Base-by-base conservation (phyloP, 192 early-diverging fungal species). In the Backusella mclennaniae region DNA sequence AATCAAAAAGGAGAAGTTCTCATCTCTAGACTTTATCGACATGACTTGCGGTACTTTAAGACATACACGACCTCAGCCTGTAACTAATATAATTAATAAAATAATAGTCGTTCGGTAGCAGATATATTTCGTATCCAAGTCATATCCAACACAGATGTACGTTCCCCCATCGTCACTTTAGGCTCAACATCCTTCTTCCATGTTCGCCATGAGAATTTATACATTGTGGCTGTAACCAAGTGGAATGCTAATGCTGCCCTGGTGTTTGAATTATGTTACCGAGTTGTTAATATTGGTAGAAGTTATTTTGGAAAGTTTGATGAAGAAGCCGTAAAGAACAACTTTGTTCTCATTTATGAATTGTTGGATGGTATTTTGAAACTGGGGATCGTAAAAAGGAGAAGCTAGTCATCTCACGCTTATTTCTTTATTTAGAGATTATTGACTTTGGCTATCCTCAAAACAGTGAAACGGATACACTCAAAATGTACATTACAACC, bases 1-100 rank as follows among this genome's bases (percentile, higher is more conserved):
- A 99, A 97, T 88, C 96, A 94, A 79, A 99, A 99, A 84, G 97
- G 98, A 67, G 97, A 99, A 82, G 96, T 98, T 19, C 93, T 99
- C 38, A 98, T 99, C 73, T 97, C 96, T 33, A 90, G 98, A 67
- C 84, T 97, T 26, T 98, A 97, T 86, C 91, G 96, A 56, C 93
- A 95, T 76, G 98, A 99, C 80, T 89, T 98, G 39, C 97, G 97
- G 96, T 96, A 87, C 80, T 84, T 75, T 36, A 63, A 36, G 23
- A 59, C 4, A 9, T 14, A 0, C 6, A 23, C 66, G 39, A 36
- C 19, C 15, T 21, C 15, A 38, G 4, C 15, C 15, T 35, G 15
- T 69, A 42, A 36, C 31, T 72, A 36, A 49, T 29, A 42, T 29
- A 44, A 21, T 44, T 9, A 49, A 49, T 63, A 52, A 66, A 29